Percentiles rank a stretch among this genome's conserved stretches.
Evolutionary conservation across 73 alveolate species (phyloP).

Genomic region (Paramecium primaurelia): DNA sequence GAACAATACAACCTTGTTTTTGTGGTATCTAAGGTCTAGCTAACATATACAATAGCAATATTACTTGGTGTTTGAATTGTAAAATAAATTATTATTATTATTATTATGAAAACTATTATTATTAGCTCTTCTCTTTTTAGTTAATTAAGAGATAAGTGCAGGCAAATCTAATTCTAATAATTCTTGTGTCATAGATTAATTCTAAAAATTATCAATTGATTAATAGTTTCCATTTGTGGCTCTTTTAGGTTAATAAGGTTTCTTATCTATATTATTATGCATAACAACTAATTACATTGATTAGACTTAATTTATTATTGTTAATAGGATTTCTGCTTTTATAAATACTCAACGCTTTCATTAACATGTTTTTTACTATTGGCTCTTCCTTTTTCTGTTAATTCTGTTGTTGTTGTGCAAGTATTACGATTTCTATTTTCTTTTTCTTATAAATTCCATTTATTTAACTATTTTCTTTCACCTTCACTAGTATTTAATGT

Average conservation of each 20-base stretch:
- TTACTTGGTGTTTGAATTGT: not conserved
- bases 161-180: constrained; percentile 30
- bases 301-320: not conserved
- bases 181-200: not conserved
- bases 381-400: not conserved
- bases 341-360: not conserved
- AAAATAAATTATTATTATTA: not conserved
- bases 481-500: not conserved
- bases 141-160: not conserved
- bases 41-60: not conserved
- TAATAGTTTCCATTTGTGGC: not conserved
- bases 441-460: not conserved
- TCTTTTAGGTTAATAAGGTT: not conserved
- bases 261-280: not conserved
- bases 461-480: not conserved
- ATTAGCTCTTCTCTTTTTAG: not conserved
- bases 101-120: not conserved
- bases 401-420: not conserved
- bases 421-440: not conserved
- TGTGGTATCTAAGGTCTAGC: not conserved
- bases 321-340: not conserved
- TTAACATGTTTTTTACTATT: not conserved
- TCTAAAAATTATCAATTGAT: not conserved
- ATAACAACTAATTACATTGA: not conserved
- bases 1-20: not conserved